Evolutionary conservation across 805 yeast species (phyloP), one percentile per base, ranked within the genome.

Genomic region (Debaryomyces prosopidis): DNA sequence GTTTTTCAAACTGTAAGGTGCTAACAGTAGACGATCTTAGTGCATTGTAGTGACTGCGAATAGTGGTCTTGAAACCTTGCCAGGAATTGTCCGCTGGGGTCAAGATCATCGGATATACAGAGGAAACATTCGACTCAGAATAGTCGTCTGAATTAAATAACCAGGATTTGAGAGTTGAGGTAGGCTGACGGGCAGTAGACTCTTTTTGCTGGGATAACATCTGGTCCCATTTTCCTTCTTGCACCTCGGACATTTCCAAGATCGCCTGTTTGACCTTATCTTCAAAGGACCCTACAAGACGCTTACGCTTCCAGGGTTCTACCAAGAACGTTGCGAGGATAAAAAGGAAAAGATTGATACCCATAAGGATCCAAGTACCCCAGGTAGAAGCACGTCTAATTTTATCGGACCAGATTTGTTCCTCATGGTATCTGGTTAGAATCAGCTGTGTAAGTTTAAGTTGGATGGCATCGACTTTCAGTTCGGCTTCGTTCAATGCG

Each of bases 361-460:
- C 94, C 96, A 91, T 89, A 36, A 94, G 73, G 3, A 84, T 69
- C 76, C 94, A 82, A 0, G 99, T 94, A 2, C 98, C 99, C 96
- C 97, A 94, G 0, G 98, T 91, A 5, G 96, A 88, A 4, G 96
- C 89, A 52, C 91, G 79, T 49, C 99, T 75, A 48, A 94, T 94
- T 65, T 91, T 91, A 66, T 94, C 99, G 1, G 97, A 89, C 98
- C 99, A 94, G 6, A 94, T 82, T 65, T 94, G 98, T 59, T 94
- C 99, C 62, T 94, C 98, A 51, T 92, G 96, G 58, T 94, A 94
- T 54, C 98, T 73, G 1, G 90, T 83, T 58, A 92, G 72, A 14
- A 94, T 94, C 47, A 88, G 84, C 45, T 83, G 83, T 14, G 89
- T 84, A 39, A 90, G 67, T 45, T 76, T 79, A 44, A 81, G 76